A percentile compares a stretch with the other conserved stretches of the same genome.
Evolutionary conservation across 73 alveolate genomes (phyloP).

Genomic region (Tetrahymena thermophila): DNA sequence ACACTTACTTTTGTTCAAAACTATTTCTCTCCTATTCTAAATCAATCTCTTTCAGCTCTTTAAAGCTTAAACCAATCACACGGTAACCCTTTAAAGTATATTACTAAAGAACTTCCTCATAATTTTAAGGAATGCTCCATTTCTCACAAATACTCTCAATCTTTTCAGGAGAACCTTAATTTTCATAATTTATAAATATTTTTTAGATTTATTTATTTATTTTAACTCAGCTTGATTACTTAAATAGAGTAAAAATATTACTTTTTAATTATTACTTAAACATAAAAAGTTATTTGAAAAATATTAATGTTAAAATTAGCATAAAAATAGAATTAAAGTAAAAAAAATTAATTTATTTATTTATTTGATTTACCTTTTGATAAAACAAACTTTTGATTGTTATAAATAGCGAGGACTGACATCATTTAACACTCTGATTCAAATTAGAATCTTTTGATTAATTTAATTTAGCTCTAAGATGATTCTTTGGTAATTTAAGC

Average conservation of each 20-base stretch:
- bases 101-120: constrained; percentile 58
- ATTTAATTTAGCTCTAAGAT: constrained; percentile 4
- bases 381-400: background rate
- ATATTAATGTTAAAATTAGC: no score
- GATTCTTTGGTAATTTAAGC: background rate
- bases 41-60: constrained; percentile 11
- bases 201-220: no score
- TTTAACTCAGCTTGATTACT: no score
- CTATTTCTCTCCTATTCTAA: constrained; percentile 42
- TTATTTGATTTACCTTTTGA: background rate
- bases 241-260: no score
- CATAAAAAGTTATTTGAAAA: no score
- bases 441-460: constrained; percentile 7
- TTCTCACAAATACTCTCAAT: constrained; percentile 57
- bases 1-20: constrained; percentile 61
- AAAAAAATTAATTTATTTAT: no score
- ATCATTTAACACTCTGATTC: constrained; percentile 23
- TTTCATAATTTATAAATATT: no score
- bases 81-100: constrained; percentile 77
- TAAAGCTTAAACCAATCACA: constrained; percentile 77
- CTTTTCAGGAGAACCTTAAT: constrained; percentile 89
- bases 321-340: no score
- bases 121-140: constrained; percentile 51
- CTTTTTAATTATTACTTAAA: no score
- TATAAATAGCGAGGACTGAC: constrained; percentile 19